A percentile compares a stretch with the other conserved stretches of the same genome.
Evolutionary conservation across 2,329 filamentous ascomycete species (phyloP).

Genomic region (Hirsutella rhossiliensis): DNA sequence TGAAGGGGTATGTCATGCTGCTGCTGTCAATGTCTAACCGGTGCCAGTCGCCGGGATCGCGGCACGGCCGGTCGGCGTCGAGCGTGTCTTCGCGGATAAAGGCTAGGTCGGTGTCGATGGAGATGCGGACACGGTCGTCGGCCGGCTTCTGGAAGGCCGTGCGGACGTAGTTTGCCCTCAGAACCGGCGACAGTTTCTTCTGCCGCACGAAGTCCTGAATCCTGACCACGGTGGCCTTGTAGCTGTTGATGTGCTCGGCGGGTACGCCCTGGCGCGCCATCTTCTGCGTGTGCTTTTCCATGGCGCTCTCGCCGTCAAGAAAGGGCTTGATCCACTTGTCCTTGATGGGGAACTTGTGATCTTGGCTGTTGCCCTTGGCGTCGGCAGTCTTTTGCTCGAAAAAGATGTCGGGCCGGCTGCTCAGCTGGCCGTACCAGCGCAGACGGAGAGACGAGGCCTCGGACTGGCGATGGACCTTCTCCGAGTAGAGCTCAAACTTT

Average conservation of each 20-base stretch:
- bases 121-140: constrained; percentile 81
- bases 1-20: constrained; percentile 79
- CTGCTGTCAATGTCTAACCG: constrained; percentile 76
- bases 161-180: constrained; percentile 86
- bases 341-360: constrained; percentile 76
- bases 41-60: constrained; percentile 84
- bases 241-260: constrained; percentile 51
- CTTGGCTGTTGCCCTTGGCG: constrained; percentile 63
- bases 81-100: constrained; percentile 73
- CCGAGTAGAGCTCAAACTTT: constrained; percentile 73
- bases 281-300: constrained; percentile 84
- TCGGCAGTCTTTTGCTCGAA: constrained; percentile 84
- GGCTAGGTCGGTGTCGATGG: constrained; percentile 83
- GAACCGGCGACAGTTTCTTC: constrained; percentile 66
- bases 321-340: constrained; percentile 87
- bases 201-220: constrained; percentile 73
- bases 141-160: constrained; percentile 95
- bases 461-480: constrained; percentile 66
- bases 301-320: constrained; percentile 74
- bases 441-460: constrained; percentile 75
- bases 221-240: constrained; percentile 60
- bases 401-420: constrained; percentile 64
- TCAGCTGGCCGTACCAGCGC: constrained; percentile 83
- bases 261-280: constrained; percentile 67
- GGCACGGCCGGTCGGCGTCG: constrained; percentile 73